phyloP scores from a whole-genome alignment of 352 stramenopile species.

The Phytophthora sp. region DNA sequence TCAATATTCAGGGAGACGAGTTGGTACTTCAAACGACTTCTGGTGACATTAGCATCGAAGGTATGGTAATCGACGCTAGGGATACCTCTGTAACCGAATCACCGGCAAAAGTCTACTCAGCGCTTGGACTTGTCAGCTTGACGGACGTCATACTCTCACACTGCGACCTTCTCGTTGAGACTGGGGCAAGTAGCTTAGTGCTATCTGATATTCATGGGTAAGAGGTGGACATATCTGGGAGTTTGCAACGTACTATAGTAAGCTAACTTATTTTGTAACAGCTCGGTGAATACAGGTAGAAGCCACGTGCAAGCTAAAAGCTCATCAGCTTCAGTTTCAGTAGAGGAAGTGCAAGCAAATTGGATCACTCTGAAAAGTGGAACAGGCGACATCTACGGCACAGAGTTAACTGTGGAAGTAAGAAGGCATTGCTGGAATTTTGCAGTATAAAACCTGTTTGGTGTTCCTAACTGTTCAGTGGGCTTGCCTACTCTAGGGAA shows the following conservation, averaged over 20 bases:
- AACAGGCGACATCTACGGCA: conserved; percentile 50
- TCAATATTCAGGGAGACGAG: conserved; percentile 38
- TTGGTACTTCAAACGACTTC: conserved; percentile 49
- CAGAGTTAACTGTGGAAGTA: conserved; percentile 45
- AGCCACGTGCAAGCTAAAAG: conserved; percentile 57
- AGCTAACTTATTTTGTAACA: conserved; percentile 8
- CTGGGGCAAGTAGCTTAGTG: conserved; percentile 53
- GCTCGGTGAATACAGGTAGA: conserved; percentile 50
- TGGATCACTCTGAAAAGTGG: conserved; percentile 60
- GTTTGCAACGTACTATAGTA: not conserved
- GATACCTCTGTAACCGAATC: conserved; percentile 31
- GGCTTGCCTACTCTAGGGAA: conserved; percentile 35
- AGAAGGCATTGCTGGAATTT: not conserved
- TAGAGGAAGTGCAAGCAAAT: conserved; percentile 50
- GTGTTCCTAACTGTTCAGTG: not conserved
- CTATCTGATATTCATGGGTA: conserved; percentile 51
- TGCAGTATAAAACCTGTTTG: not conserved
- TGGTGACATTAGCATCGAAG: conserved; percentile 57
- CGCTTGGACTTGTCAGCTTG: conserved; percentile 52
- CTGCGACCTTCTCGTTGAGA: conserved; percentile 57
- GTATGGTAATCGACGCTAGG: conserved; percentile 47
- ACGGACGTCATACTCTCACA: conserved; percentile 54
- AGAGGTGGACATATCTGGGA: not conserved
- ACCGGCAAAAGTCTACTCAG: conserved; percentile 42
- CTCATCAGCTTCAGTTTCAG: conserved; percentile 53